Base-by-base conservation (phyloP, 768 basidiomycete species). In the Mycena galericulata region DNA sequence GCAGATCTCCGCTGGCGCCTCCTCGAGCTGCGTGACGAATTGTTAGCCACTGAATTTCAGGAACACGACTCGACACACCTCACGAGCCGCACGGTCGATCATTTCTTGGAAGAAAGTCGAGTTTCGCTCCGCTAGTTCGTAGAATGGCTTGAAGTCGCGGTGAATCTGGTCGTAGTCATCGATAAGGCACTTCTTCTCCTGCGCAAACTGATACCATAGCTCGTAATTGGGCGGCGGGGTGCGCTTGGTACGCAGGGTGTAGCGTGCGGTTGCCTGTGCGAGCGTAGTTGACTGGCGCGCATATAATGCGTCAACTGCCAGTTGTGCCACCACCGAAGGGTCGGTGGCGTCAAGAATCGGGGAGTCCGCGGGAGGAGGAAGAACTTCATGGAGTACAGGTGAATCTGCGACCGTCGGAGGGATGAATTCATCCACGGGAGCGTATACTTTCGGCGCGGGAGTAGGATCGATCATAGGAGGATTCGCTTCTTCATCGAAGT, bases 111-210 rank as follows among this genome's bases (percentile, higher is more conserved):
- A 67, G 12, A 47, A 34, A 4, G 47, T 12, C 15, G 49, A 50
- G 40, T 67, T 30, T 14, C 20, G 9, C 3, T 40, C 14, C 27
- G 53, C 43, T 20, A 67, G 32, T 27, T 56, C 59, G 34, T 62
- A 62, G 34, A 67, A 67, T 11, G 66, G 66, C 34, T 54, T 27
- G 20, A 67, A 67, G 26, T 67, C 56, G 9, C 43, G 49, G 24
- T 34, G 22, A 18, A 63, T 55, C 51, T 53, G 54, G 26, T 65
- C 56, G 51, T 67, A 67, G 2, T 67, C 65, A 24, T 67, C 65
- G 40, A 67, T 60, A 5, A 67, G 49, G 36, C 57, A 66, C 1
- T 38, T 49, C 4, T 27, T 27, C 11, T 30, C 20, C 30, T 22
- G 46, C 32, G 56, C 56, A 29, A 60, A 58, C 9, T 46, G 2